A percentile compares a stretch with the other conserved stretches of the same genome.
Conservation (phyloP, 371 early-diverging fungal species). For the Mucor piriformis region DNA sequence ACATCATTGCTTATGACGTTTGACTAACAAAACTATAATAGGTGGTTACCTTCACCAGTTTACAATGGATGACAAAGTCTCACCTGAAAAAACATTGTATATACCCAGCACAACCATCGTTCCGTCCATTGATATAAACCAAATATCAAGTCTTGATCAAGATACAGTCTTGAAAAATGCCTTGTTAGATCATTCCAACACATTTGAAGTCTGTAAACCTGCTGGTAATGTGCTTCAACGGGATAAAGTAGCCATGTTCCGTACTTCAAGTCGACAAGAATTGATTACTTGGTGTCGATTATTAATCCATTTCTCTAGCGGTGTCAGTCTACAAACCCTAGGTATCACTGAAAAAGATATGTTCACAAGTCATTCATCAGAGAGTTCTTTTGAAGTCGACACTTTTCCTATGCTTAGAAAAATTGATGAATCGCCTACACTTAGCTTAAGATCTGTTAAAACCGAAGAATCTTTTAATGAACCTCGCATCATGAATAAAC, state of each 20-base stretch:
- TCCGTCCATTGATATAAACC: slow-evolving; percentile 29
- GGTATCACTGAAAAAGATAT: slow-evolving; percentile 10
- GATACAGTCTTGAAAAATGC: neutral
- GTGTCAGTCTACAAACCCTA: slow-evolving; percentile 12
- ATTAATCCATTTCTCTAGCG: slow-evolving; percentile 12
- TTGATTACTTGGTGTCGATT: slow-evolving; percentile 23
- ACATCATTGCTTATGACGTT: no score
- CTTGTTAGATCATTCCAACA: neutral
- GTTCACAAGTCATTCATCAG: neutral
- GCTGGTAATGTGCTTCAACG: slow-evolving; percentile 20
- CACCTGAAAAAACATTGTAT: slow-evolving; percentile 44
- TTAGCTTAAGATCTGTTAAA: slow-evolving; percentile 5
- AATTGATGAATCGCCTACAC: slow-evolving; percentile 23
- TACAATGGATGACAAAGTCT: slow-evolving; percentile 36
- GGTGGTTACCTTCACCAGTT: slow-evolving; percentile 53
- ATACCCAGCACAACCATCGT: slow-evolving; percentile 34
- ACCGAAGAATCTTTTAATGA: slow-evolving; percentile 23
- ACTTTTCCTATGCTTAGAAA: slow-evolving; percentile 1
- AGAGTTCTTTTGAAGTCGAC: neutral
- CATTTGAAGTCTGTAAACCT: slow-evolving; percentile 27
- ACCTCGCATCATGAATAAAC: slow-evolving; percentile 3
- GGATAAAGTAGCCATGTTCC: slow-evolving; percentile 25
- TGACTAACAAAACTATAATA: slow-evolving; percentile 4
- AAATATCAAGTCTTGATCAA: neutral
- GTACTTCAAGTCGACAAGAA: slow-evolving; percentile 14